Evolutionary conservation across 106 monocot genomes (phyloP).

Genomic region (Acanthochlamys bracteata): DNA sequence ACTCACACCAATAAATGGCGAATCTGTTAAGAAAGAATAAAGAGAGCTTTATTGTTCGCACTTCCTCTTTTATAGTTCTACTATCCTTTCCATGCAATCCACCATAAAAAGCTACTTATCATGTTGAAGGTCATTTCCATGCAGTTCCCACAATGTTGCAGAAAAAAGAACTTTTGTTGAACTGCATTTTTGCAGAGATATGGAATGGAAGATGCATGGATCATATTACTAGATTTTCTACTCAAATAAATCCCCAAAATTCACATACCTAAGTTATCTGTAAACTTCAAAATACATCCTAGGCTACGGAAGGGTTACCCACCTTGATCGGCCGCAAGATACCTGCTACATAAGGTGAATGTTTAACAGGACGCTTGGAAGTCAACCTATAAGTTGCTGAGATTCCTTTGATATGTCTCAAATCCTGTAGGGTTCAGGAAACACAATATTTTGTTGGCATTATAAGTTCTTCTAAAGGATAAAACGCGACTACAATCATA

Average conservation of each 20-base stretch:
- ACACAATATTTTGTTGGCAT: neutral
- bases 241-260: neutral
- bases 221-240: too few species aligned
- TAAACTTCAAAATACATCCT: too few species aligned
- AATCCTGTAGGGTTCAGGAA: conserved; percentile 41
- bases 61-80: neutral
- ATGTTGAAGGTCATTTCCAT: neutral
- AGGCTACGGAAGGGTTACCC: neutral
- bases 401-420: conserved; percentile 88
- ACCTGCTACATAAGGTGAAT: conserved; percentile 82
- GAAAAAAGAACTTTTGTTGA: neutral
- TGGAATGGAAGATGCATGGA: neutral
- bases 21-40: neutral
- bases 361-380: conserved; percentile 86
- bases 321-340: conserved; percentile 83
- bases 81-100: neutral
- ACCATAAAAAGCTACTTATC: neutral
- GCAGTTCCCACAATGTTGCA: neutral
- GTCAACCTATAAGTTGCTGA: conserved; percentile 93
- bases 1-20: neutral
- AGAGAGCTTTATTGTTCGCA: neutral
- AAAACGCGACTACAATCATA: neutral
- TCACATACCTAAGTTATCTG: neutral
- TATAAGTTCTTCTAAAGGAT: neutral
- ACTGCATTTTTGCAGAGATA: neutral